These are phyloP conservation scores for Dendrobium nobile DNA, from an alignment of 106 monocot species.

Conservation along the genomic window DNA sequence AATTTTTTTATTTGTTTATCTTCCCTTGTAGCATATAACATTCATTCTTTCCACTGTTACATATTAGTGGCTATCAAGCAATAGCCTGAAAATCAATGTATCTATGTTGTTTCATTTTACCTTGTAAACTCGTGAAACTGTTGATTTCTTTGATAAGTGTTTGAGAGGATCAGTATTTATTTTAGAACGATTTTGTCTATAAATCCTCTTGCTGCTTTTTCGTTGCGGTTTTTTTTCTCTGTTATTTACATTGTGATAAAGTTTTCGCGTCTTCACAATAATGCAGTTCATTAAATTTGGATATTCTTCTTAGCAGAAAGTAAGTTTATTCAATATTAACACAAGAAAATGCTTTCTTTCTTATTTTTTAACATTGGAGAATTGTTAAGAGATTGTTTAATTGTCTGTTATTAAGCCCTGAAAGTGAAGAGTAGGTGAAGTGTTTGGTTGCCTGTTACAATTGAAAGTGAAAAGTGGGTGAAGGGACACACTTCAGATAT, in stretches of 20 bases:
- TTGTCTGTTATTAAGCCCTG: neutral
- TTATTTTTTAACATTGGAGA: neutral
- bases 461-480: neutral
- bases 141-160: neutral
- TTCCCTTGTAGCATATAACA: neutral
- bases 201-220: neutral
- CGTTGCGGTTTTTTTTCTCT: neutral
- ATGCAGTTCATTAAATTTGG: neutral
- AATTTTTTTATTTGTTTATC: neutral
- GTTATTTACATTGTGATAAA: neutral
- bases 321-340: neutral
- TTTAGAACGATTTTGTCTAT: neutral
- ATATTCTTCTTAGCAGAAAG: neutral
- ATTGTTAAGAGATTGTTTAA: neutral
- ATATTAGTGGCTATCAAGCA: neutral
- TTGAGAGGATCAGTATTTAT: neutral
- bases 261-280: neutral
- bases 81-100: neutral
- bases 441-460: neutral
- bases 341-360: neutral
- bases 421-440: slow-evolving; percentile 1
- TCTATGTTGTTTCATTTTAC: neutral
- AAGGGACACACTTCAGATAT: neutral
- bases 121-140: neutral
- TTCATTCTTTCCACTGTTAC: neutral